Conservation (phyloP, 345 rosid genomes). For the Pugionium cornutum region DNA sequence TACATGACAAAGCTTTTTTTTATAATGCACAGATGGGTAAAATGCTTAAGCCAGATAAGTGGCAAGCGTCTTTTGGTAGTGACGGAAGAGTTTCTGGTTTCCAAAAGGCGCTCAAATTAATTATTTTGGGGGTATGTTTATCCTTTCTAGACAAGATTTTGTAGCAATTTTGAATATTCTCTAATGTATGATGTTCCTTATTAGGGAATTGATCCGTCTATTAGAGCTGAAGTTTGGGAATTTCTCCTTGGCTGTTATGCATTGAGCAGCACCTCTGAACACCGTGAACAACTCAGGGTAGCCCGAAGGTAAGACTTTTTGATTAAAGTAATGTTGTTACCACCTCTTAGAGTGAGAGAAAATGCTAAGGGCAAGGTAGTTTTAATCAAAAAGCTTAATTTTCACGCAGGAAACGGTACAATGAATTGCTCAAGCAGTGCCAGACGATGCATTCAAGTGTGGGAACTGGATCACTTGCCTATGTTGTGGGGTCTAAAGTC, state of each 20-base stretch:
- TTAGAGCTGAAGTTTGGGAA: conserved; percentile 94
- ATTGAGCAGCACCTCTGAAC: conserved; percentile 73
- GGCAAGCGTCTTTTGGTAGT: conserved; percentile 72
- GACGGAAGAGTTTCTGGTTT: conserved; percentile 81
- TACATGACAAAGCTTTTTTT: neutral
- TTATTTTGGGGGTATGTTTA: conserved; percentile 75
- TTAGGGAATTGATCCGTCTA: conserved; percentile 89
- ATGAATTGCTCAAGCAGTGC: conserved; percentile 71
- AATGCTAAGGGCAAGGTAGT: neutral
- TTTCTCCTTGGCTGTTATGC: conserved; percentile 89
- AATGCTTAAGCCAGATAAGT: conserved; percentile 91
- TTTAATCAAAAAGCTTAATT: conserved; percentile 17
- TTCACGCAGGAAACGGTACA: conserved; percentile 63
- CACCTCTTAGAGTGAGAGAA: conserved; percentile 8
- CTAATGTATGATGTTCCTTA: conserved; percentile 34
- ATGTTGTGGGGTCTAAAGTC: conserved; percentile 86
- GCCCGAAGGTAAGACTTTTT: conserved; percentile 60
- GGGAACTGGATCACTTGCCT: conserved; percentile 93
- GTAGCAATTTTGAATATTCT: conserved; percentile 1
- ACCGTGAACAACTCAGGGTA: conserved; percentile 66
- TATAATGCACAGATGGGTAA: conserved; percentile 57
- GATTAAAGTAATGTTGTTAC: neutral
- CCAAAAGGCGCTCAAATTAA: conserved; percentile 72
- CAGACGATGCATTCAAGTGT: conserved; percentile 87
- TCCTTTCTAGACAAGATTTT: neutral